These are phyloP conservation scores for Fusarium incarnatum DNA, from an alignment of 2,329 filamentous ascomycete species.

Conservation along the genomic window DNA sequence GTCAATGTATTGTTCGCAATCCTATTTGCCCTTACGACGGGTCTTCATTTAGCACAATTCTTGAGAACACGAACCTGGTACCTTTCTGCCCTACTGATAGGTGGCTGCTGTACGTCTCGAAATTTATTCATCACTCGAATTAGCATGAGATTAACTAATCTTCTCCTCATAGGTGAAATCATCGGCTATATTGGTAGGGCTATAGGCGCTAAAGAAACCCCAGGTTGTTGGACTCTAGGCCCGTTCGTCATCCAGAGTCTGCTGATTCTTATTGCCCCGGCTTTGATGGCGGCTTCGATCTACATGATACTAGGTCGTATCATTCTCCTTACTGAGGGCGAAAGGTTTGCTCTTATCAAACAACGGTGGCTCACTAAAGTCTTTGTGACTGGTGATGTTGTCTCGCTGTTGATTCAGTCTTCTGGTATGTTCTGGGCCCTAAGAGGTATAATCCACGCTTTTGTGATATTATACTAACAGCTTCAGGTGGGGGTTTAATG, in stretches of 20 bases:
- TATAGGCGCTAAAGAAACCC: slow-evolving; percentile 52
- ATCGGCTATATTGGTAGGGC: slow-evolving; percentile 59
- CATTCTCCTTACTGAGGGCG: slow-evolving; percentile 52
- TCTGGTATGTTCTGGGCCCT: neutral
- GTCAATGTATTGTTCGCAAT: neutral
- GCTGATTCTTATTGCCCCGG: slow-evolving; percentile 52
- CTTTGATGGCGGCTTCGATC: slow-evolving; percentile 57
- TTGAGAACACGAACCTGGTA: neutral
- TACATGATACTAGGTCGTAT: slow-evolving; percentile 60
- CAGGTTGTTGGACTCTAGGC: slow-evolving; percentile 50
- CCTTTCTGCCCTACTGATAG: neutral
- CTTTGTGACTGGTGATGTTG: slow-evolving; percentile 61
- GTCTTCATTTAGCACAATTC: neutral
- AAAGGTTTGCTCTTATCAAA: slow-evolving; percentile 55
- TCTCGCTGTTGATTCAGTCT: slow-evolving; percentile 53
- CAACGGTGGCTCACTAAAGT: slow-evolving; percentile 59
- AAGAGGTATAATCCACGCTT: no score
- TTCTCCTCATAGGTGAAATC: slow-evolving; percentile 31
- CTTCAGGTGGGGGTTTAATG: slow-evolving; percentile 31
- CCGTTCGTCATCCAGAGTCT: slow-evolving; percentile 55
- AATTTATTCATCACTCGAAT: neutral
- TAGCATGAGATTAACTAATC: neutral
- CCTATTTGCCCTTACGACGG: neutral
- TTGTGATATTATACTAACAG: neutral
- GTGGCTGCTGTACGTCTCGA: neutral